phyloP scores from a whole-genome alignment of 208 protist species.

The Trichomonas gallinae region DNA sequence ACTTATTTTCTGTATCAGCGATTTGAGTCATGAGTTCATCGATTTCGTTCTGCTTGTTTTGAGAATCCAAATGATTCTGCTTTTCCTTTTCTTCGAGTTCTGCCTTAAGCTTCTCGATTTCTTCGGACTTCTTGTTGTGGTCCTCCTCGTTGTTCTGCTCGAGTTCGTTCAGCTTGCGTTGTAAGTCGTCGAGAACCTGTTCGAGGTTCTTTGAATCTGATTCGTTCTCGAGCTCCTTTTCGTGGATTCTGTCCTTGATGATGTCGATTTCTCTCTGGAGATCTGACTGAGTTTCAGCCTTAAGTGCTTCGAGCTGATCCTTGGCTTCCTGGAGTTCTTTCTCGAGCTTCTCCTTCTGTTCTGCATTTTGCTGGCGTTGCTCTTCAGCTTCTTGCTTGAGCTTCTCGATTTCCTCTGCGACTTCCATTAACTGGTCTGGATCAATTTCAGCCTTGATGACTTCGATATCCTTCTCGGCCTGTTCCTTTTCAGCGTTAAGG shows the following conservation, averaged over 20 bases:
- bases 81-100: neutral
- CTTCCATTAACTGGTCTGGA: neutral
- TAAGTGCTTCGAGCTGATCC: neutral
- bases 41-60: too few relatives aligned
- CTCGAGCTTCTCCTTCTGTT: neutral
- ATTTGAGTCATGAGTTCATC: too few relatives aligned
- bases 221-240: neutral
- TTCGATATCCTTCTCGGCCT: neutral
- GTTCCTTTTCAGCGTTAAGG: neutral
- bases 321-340: neutral
- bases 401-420: neutral
- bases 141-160: too few relatives aligned
- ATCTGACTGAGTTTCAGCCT: neutral
- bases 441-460: neutral
- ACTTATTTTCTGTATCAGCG: too few relatives aligned
- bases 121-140: too few relatives aligned
- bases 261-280: neutral
- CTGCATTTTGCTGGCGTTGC: neutral
- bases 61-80: too few relatives aligned
- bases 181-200: neutral
- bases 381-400: neutral
- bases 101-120: too few relatives aligned
- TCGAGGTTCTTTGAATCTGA: neutral
- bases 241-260: neutral
- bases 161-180: neutral